Evolutionary conservation across 2,329 filamentous ascomycete genomes (phyloP).

Genomic region (Dothiorella sarmentorum): DNA sequence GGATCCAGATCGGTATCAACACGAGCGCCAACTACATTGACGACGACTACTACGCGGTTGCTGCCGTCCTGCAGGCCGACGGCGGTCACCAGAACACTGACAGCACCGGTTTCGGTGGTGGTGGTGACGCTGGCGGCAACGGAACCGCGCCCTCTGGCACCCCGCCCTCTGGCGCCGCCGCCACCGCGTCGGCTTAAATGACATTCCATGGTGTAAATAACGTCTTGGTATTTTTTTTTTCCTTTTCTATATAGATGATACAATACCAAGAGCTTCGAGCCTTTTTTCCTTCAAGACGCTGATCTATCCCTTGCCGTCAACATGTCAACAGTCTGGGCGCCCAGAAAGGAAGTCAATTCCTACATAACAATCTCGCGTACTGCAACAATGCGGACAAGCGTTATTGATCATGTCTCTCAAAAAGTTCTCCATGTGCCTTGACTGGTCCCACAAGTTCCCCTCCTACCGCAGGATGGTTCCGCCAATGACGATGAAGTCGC

Average conservation of each 20-base stretch:
- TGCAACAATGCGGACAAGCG: too few relatives aligned
- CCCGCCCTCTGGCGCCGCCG: neutral
- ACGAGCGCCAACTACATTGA: conserved; percentile 16
- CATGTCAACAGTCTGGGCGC: too few relatives aligned
- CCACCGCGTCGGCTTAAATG: too few relatives aligned
- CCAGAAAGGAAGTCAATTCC: too few relatives aligned
- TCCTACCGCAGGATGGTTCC: neutral
- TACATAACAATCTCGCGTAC: too few relatives aligned
- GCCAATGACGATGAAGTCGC: neutral
- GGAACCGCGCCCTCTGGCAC: conserved; percentile 9
- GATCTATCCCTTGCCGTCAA: neutral
- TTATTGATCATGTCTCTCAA: too few relatives aligned
- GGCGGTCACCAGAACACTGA: conserved; percentile 13
- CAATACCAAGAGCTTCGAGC: too few relatives aligned
- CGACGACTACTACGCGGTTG: conserved; percentile 11
- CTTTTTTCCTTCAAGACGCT: neutral
- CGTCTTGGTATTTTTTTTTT: too few relatives aligned
- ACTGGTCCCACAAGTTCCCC: neutral
- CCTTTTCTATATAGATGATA: too few relatives aligned
- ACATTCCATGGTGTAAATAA: too few relatives aligned
- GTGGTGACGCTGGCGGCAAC: neutral
- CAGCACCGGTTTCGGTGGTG: neutral
- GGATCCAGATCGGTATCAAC: conserved; percentile 24
- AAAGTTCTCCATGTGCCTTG: neutral
- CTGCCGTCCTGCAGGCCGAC: conserved; percentile 11